Evolutionary conservation across 108 stramenopile genomes (phyloP).

Genomic region (Nannochloropsis granulata): DNA sequence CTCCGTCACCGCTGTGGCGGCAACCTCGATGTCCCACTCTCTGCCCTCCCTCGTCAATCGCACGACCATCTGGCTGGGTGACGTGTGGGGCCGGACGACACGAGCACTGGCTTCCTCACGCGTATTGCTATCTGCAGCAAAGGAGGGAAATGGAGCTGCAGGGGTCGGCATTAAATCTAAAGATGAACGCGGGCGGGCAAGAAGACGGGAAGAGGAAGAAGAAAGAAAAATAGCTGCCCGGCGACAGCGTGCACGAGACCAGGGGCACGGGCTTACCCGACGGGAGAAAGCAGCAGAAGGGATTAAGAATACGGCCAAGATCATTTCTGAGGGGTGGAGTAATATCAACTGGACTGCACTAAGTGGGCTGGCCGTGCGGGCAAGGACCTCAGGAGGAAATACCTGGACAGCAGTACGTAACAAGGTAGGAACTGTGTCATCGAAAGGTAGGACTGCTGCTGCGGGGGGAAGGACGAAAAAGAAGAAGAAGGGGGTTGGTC

Average conservation of each 20-base stretch:
- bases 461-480: background rate
- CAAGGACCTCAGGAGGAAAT: background rate
- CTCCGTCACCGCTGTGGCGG: background rate
- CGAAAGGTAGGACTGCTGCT: background rate
- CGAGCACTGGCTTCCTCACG: background rate
- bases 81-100: background rate
- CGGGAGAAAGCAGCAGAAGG: background rate
- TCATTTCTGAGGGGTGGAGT: background rate
- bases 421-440: background rate
- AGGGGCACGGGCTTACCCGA: background rate
- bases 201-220: background rate
- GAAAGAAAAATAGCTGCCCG: background rate
- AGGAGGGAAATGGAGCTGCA: background rate
- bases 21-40: background rate
- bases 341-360: background rate
- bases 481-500: background rate
- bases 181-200: background rate
- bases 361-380: background rate
- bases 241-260: background rate
- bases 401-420: background rate
- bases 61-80: background rate
- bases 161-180: background rate
- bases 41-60: background rate
- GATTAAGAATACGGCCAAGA: background rate
- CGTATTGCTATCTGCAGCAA: background rate